phyloP scores from a whole-genome alignment of 2,329 filamentous ascomycete species.

The Penicillium sp. region DNA sequence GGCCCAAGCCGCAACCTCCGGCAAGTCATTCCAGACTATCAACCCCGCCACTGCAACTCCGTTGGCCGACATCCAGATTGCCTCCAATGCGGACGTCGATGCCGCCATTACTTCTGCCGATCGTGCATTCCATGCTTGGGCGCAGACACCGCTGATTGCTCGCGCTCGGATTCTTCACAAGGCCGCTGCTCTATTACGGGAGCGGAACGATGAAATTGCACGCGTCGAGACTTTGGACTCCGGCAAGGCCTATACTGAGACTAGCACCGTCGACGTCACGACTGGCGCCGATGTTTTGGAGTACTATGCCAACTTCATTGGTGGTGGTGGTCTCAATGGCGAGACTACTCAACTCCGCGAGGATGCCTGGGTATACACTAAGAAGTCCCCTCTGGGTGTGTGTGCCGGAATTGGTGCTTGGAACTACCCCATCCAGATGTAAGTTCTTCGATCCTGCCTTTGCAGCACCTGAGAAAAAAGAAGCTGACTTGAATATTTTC shows the following conservation, averaged over 20 bases:
- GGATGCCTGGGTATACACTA: constrained; percentile 78
- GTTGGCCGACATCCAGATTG: constrained; percentile 69
- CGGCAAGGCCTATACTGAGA: constrained; percentile 82
- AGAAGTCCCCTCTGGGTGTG: constrained; percentile 76
- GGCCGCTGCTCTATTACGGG: constrained; percentile 69
- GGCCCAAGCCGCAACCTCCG: constrained; percentile 58
- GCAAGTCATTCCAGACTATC: constrained; percentile 66
- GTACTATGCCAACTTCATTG: constrained; percentile 79
- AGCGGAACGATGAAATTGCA: constrained; percentile 76
- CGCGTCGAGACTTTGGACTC: constrained; percentile 79
- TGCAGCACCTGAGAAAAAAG: background rate
- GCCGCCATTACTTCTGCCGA: constrained; percentile 68
- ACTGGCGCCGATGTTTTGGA: constrained; percentile 83
- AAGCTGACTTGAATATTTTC: constrained; percentile 5
- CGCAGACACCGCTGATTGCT: constrained; percentile 67
- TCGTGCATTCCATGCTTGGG: constrained; percentile 72
- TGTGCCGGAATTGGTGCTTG: constrained; percentile 85
- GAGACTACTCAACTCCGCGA: constrained; percentile 71
- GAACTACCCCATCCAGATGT: constrained; percentile 90
- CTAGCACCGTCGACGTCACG: constrained; percentile 75
- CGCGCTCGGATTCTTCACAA: constrained; percentile 75
- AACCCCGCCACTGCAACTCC: constrained; percentile 69
- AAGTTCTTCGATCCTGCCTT: constrained; percentile 11
- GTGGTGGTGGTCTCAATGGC: constrained; percentile 73
- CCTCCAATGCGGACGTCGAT: constrained; percentile 66